Conservation (phyloP, 2,329 filamentous ascomycete species). For the Alternaria burnsii region DNA sequence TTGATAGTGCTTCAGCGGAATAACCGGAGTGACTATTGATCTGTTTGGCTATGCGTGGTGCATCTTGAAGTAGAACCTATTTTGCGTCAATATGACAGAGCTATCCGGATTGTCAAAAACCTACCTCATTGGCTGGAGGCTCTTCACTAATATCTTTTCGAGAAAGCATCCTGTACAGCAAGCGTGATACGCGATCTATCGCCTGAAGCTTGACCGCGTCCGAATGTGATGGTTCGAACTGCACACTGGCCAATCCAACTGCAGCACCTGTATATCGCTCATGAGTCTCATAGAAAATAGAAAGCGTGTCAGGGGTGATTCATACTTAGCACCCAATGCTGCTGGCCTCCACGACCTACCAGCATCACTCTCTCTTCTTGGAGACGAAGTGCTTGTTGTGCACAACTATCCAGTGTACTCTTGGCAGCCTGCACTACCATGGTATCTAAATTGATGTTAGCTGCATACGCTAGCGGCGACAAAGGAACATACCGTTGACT, state of each 20-base stretch:
- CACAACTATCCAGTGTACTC: slow-evolving; percentile 16
- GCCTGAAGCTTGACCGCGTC: slow-evolving; percentile 35
- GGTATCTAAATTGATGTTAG: slow-evolving; percentile 13
- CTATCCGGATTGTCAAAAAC: background rate
- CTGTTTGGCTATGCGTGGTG: background rate
- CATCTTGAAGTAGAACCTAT: background rate
- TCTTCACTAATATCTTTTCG: slow-evolving; percentile 21
- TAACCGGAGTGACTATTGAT: background rate
- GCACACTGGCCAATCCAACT: slow-evolving; percentile 15
- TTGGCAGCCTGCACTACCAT: slow-evolving; percentile 20
- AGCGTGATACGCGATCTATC: slow-evolving; percentile 25
- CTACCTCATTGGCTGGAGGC: slow-evolving; percentile 22
- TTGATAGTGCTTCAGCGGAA: background rate
- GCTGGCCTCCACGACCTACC: background rate
- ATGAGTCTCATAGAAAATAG: background rate
- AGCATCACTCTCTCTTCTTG: background rate
- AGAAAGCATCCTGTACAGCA: slow-evolving; percentile 31
- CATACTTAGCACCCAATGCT: background rate
- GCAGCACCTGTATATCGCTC: background rate
- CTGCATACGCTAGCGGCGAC: slow-evolving; percentile 12
- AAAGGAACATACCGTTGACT: slow-evolving; percentile 6
- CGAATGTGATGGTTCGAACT: slow-evolving; percentile 28
- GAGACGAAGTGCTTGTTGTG: slow-evolving; percentile 21
- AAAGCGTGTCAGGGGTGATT: background rate
- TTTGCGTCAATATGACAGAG: background rate